A percentile compares a stretch with the other conserved stretches of the same genome.
phyloP scores from a whole-genome alignment of 2,329 filamentous ascomycete species.

The Chaetomium globosum region DNA sequence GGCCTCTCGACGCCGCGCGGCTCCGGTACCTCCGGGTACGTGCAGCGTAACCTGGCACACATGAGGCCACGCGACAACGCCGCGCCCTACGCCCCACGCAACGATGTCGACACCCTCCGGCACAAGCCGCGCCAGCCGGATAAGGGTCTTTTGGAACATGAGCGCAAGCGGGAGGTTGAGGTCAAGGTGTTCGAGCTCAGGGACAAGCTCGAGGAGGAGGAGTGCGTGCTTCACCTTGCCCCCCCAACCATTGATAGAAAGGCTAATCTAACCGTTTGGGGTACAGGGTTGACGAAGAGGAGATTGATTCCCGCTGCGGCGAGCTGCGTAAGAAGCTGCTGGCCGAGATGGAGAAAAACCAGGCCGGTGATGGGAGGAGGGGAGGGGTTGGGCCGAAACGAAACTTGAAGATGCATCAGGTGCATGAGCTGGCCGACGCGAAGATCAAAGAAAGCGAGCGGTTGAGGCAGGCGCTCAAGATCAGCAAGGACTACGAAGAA shows the following conservation, averaged over 20 bases:
- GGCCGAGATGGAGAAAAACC: conserved; percentile 52
- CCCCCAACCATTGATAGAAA: not conserved
- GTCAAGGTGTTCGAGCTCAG: conserved; percentile 89
- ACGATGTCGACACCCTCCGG: conserved; percentile 66
- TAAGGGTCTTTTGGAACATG: conserved; percentile 90
- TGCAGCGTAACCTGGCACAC: conserved; percentile 91
- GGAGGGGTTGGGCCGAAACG: conserved; percentile 44
- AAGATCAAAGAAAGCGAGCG: conserved; percentile 96
- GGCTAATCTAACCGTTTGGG: not conserved
- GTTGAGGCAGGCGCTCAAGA: conserved; percentile 81
- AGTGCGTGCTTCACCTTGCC: conserved; percentile 51
- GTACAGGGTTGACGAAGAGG: conserved; percentile 75
- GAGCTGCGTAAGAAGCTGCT: conserved; percentile 66
- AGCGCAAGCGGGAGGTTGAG: conserved; percentile 86
- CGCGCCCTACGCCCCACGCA: conserved; percentile 72
- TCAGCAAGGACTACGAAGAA: conserved; percentile 82
- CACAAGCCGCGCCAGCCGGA: conserved; percentile 84
- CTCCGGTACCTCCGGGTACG: conserved; percentile 94
- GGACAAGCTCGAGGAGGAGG: conserved; percentile 89
- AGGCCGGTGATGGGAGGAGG: conserved; percentile 29
- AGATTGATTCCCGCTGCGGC: conserved; percentile 79
- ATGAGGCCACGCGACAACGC: conserved; percentile 79
- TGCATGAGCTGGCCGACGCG: conserved; percentile 92
- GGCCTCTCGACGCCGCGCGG: conserved; percentile 92
- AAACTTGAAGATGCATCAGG: conserved; percentile 84